Conservation (phyloP, 2,329 filamentous ascomycete species). For the Ceratocystis papillata region DNA sequence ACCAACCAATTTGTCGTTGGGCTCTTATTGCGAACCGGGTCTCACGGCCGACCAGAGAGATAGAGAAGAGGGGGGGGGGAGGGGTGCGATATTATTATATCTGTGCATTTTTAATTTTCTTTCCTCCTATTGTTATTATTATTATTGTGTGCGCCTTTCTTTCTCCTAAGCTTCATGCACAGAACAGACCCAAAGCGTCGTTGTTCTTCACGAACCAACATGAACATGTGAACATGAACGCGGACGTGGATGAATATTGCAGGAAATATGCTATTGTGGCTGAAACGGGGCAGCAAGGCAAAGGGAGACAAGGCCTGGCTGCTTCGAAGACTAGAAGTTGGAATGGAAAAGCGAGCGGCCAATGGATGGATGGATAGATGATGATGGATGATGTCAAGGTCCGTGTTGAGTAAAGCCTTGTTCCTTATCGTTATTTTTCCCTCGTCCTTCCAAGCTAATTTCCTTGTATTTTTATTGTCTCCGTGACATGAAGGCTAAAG, state of each 20-base stretch:
- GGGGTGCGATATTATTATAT: not conserved
- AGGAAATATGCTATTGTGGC: not conserved
- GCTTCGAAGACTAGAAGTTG: not conserved
- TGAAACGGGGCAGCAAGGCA: not conserved
- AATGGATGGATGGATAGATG: not conserved
- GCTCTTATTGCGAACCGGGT: not conserved
- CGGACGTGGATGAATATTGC: not conserved
- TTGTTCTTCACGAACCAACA: not conserved
- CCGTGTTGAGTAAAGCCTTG: not conserved
- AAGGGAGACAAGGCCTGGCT: not conserved
- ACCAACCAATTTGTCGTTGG: not conserved
- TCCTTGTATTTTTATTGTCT: not conserved
- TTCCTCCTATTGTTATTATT: not conserved
- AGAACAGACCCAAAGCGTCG: constrained; percentile 10
- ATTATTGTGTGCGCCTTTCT: not conserved
- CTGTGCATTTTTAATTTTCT: not conserved
- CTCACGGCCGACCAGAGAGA: not conserved
- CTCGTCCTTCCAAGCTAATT: not conserved
- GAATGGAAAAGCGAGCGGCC: not conserved
- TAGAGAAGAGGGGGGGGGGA: not conserved
- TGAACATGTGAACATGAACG: not conserved
- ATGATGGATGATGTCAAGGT: not conserved
- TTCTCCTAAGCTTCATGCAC: constrained; percentile 1
- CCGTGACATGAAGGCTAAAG: not conserved
- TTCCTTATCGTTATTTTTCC: not conserved